A percentile compares a stretch with the other conserved stretches of the same genome.
phyloP scores from a whole-genome alignment of 192 early-diverging fungal species.

The Coemansia sp. region DNA sequence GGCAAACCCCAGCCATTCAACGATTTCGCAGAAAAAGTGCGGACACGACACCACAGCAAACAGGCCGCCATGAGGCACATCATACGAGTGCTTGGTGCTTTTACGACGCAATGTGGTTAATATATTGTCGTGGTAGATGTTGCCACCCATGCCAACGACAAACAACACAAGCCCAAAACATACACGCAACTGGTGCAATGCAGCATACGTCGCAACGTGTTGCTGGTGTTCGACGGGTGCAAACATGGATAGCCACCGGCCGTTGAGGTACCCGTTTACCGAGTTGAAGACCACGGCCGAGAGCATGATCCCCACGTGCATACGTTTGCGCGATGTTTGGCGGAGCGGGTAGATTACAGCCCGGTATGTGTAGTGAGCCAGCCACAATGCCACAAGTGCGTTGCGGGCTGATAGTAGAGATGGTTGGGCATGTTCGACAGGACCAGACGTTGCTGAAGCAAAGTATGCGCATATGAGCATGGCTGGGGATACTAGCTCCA shows the following conservation, averaged over 20 bases:
- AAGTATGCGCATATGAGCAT: constrained; percentile 19
- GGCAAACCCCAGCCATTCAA: constrained; percentile 53
- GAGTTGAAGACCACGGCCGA: constrained; percentile 39
- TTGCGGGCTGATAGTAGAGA: constrained; percentile 2
- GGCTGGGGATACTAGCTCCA: constrained; percentile 48
- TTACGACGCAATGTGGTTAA: constrained; percentile 26
- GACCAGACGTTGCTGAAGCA: neutral
- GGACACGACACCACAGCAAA: constrained; percentile 51
- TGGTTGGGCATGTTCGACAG: neutral
- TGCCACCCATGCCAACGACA: constrained; percentile 27
- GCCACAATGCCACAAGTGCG: constrained; percentile 18
- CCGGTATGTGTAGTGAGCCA: constrained; percentile 45
- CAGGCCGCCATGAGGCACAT: constrained; percentile 36
- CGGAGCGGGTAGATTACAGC: constrained; percentile 46
- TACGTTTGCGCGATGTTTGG: constrained; percentile 40
- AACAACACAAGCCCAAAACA: constrained; percentile 18
- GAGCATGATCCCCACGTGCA: constrained; percentile 45
- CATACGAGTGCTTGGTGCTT: constrained; percentile 14
- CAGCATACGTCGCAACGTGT: neutral
- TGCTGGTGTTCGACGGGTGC: neutral
- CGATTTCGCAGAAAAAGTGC: constrained; percentile 52
- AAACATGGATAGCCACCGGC: constrained; percentile 34
- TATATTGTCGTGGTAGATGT: constrained; percentile 46
- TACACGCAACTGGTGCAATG: neutral
- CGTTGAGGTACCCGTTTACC: constrained; percentile 53